These are phyloP conservation scores for Papilionanthe hybrid DNA, from an alignment of 116 monocot genomes.

Conservation along the genomic window DNA sequence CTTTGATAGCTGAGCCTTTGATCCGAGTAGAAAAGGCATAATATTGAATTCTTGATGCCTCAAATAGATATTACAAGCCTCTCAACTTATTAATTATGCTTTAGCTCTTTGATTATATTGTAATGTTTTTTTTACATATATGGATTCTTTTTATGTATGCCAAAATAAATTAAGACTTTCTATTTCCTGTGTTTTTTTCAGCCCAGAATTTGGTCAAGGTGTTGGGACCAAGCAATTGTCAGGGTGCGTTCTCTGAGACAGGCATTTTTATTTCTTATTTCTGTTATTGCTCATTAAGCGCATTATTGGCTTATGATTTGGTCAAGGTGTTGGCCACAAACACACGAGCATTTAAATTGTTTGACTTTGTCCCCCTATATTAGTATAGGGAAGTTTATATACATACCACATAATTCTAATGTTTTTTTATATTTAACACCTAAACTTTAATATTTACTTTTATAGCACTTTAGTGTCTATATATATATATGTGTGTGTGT, in stretches of 20 bases:
- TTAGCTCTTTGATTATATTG: neutral
- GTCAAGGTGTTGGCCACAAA: neutral
- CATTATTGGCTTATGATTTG: neutral
- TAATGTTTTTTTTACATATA: neutral
- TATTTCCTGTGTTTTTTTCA: constrained; percentile 13
- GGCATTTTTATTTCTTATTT: neutral
- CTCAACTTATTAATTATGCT: neutral
- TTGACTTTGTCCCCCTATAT: neutral
- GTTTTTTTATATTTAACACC: too few relatives aligned
- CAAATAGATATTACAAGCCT: neutral
- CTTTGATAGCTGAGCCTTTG: too few relatives aligned
- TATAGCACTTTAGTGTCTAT: too few relatives aligned
- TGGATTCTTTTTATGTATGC: neutral
- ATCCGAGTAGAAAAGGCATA: too few relatives aligned
- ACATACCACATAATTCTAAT: too few relatives aligned
- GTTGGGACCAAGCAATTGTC: constrained; percentile 15
- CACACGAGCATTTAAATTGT: neutral
- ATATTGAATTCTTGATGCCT: too few relatives aligned
- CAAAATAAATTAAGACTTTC: neutral
- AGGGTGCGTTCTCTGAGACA: constrained; percentile 16
- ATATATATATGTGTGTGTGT: too few relatives aligned
- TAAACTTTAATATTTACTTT: too few relatives aligned
- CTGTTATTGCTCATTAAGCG: too few relatives aligned
- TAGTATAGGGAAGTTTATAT: too few relatives aligned
- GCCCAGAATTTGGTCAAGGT: constrained; percentile 32